phyloP scores from a whole-genome alignment of 2,329 filamentous ascomycete species.

The Graphiopsis chlorocephala region DNA sequence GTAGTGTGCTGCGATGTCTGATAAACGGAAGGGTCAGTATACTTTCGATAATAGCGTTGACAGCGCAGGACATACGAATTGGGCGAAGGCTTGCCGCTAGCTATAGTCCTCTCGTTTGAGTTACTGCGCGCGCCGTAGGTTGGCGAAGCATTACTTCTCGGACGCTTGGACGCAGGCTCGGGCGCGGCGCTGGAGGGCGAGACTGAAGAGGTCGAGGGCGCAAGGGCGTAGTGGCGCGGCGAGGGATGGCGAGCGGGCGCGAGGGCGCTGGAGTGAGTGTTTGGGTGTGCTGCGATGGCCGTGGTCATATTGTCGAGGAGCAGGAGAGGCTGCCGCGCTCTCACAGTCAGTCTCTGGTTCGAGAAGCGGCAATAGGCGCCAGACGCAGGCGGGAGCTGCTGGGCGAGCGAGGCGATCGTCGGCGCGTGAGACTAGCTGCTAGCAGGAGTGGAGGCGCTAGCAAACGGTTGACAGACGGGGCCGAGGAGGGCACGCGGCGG shows the following conservation, averaged over 20 bases:
- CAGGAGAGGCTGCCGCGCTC: background rate
- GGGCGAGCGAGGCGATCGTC: background rate
- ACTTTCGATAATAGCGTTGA: background rate
- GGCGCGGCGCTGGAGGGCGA: slow-evolving; percentile 22
- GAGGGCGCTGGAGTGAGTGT: slow-evolving; percentile 37
- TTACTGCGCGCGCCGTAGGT: slow-evolving; percentile 14
- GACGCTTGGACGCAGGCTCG: slow-evolving; percentile 32
- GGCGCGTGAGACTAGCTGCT: slow-evolving; percentile 10
- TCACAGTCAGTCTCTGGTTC: background rate
- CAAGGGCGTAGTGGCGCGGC: slow-evolving; percentile 44
- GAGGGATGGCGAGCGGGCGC: slow-evolving; percentile 37
- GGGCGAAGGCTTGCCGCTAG: slow-evolving; percentile 54
- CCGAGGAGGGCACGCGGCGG: slow-evolving; percentile 2
- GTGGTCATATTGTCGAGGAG: slow-evolving; percentile 40
- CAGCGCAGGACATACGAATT: slow-evolving; percentile 45
- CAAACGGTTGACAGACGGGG: slow-evolving; percentile 16
- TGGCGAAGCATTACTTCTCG: slow-evolving; percentile 37
- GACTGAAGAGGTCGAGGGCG: slow-evolving; percentile 36
- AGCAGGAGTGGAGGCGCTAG: slow-evolving; percentile 13
- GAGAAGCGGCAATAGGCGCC: slow-evolving; percentile 12
- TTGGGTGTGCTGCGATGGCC: slow-evolving; percentile 44
- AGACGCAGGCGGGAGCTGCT: slow-evolving; percentile 5
- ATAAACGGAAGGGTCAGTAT: slow-evolving; percentile 4
- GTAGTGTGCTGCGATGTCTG: slow-evolving; percentile 54
- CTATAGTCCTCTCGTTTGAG: slow-evolving; percentile 33